Base-by-base conservation (phyloP, 495 filamentous ascomycete genomes). In the Cercophora samala region DNA sequence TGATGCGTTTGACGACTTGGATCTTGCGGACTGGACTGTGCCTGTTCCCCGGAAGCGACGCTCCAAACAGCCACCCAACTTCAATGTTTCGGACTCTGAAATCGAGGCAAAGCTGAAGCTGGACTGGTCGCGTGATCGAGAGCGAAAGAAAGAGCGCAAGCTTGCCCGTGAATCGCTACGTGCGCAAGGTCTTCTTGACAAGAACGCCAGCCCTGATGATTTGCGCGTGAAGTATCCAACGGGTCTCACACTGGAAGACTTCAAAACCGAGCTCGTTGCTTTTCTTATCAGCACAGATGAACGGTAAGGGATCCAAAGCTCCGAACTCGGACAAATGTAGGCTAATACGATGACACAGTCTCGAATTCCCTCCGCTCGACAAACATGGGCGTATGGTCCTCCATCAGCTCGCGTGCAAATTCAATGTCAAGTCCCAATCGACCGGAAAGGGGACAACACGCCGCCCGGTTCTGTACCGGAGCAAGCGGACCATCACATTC, bases 401-500 rank as follows among this genome's bases (percentile, higher is more conserved):
- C 15, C 95, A 99, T 73, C 82, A 90, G 37, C 70, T 96, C 37
- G 91, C 91, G 4, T 83, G 83, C 69, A 78, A 81, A 18, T 83
- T 97, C 69, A 84, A 84, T 15, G 78, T 98, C 63, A 96, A 91
- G 67, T 96, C 93, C 2, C 90, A 93, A 71, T 97, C 93, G 1
- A 81, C 82, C 13, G 95, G 95, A n/a, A 80, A 81, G 21, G 93
- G 89, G 9, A 80, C 80, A n/a, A 80, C 82, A 63, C 88, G 95
- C 26, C 93, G 90, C 68, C 89, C 94, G 2, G 82, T 92, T 17
- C 82, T 98, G 5, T 87, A 88, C 70, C 93, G 92, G 68, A 93
- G 91, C 0, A 78, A 81, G 13, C 79, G 79, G 5, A 94, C 93
- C 0, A 72, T 78, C 0, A 68, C 72, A 21, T 89, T 85, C 71